Evolutionary conservation across 306 rosid species (phyloP).

Genomic region (Astragalus membranaceus): DNA sequence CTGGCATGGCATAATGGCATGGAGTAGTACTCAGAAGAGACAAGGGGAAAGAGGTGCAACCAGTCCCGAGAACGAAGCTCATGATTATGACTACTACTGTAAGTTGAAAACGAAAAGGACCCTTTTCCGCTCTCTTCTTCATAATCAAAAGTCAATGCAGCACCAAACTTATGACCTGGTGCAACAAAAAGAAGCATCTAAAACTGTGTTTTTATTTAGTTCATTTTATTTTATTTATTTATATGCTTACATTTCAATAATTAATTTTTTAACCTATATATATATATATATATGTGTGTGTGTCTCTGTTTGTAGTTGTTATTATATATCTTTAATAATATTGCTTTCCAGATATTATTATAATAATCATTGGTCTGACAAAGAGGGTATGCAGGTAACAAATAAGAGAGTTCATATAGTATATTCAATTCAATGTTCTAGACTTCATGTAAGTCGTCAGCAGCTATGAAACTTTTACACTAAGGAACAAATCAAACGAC

Average conservation of each 20-base stretch:
- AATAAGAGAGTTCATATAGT: background rate
- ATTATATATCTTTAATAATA: background rate
- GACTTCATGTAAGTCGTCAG: background rate
- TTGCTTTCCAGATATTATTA: background rate
- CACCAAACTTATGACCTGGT: conserved; percentile 1
- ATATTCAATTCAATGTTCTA: background rate
- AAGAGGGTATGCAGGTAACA: conserved; percentile 9
- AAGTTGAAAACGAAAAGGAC: background rate
- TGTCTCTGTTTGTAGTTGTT: background rate
- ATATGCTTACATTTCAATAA: too few relatives aligned
- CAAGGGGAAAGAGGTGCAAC: conserved; percentile 33
- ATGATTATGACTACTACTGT: background rate
- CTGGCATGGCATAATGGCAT: background rate
- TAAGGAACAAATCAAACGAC: background rate
- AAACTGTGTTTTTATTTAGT: too few relatives aligned
- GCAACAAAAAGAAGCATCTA: too few relatives aligned
- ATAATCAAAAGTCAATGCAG: conserved; percentile 16
- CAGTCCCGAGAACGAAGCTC: conserved; percentile 20
- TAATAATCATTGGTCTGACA: background rate
- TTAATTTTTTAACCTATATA: too few relatives aligned
- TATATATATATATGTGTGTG: too few relatives aligned
- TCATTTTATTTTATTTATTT: too few relatives aligned
- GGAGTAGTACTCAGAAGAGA: conserved; percentile 10
- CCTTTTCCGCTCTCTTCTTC: background rate
- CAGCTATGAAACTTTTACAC: background rate